Conservation (phyloP, 768 basidiomycete species). For the Tricholoma sp. region DNA sequence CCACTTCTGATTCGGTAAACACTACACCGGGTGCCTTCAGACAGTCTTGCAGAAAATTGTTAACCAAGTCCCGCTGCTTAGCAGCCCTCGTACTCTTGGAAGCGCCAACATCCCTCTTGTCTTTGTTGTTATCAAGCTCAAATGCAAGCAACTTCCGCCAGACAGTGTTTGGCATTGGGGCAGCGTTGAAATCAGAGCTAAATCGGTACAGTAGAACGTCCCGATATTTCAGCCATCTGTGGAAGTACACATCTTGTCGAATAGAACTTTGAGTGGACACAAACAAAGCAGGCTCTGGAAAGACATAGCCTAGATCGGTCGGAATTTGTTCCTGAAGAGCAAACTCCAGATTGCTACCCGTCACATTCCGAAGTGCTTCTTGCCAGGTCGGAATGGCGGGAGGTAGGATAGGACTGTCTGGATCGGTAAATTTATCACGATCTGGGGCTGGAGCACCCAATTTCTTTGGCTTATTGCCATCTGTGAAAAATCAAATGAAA, state of each 20-base stretch:
- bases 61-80: too few species aligned
- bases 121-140: too few species aligned
- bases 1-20: too few species aligned
- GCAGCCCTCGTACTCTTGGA: too few species aligned
- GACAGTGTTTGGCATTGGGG: too few species aligned
- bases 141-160: too few species aligned
- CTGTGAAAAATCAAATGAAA: neutral
- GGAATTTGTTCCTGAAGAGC: too few species aligned
- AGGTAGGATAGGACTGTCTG: neutral
- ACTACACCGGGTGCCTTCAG: too few species aligned
- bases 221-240: neutral
- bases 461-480: neutral
- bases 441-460: neutral
- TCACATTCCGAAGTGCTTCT: neutral
- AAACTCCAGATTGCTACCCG: too few species aligned
- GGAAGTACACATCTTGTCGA: neutral
- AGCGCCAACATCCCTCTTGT: too few species aligned
- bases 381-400: neutral
- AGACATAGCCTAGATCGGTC: neutral
- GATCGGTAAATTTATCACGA: neutral
- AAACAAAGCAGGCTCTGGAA: neutral
- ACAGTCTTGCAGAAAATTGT: too few species aligned
- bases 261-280: neutral
- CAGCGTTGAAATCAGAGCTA: neutral
- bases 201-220: neutral